Conservation (phyloP, 2,329 filamentous ascomycete species). For the Aspergillus ustus region DNA sequence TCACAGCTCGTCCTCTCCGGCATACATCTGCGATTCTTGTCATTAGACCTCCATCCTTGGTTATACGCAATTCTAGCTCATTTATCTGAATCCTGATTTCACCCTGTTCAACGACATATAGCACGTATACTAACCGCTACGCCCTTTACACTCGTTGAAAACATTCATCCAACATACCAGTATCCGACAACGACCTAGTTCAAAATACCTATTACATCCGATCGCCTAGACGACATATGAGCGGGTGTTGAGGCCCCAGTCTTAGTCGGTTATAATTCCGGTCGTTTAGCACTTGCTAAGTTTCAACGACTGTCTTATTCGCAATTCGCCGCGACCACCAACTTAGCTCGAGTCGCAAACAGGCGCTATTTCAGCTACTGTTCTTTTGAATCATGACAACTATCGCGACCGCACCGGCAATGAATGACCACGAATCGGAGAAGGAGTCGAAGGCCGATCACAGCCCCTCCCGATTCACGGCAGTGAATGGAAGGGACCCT, state of each 20-base stretch:
- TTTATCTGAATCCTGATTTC: background rate
- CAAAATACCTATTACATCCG: background rate
- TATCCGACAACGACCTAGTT: background rate
- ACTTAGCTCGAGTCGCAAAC: background rate
- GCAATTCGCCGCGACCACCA: background rate
- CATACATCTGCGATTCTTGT: background rate
- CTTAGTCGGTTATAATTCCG: background rate
- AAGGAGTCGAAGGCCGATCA: slow-evolving; percentile 44
- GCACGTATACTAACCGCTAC: background rate
- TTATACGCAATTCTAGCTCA: background rate
- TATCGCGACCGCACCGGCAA: slow-evolving; percentile 38
- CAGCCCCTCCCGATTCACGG: slow-evolving; percentile 51
- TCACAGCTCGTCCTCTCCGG: background rate
- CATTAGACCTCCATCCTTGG: slow-evolving; percentile 1
- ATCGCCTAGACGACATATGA: background rate
- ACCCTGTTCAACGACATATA: background rate
- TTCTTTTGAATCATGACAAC: slow-evolving; percentile 36
- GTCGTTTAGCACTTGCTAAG: background rate
- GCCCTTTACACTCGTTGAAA: background rate
- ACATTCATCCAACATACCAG: background rate
- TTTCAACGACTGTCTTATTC: background rate
- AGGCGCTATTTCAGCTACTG: background rate
- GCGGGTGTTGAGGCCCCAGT: background rate
- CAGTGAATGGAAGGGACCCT: slow-evolving; percentile 49
- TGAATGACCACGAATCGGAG: slow-evolving; percentile 40